Percentiles rank a stretch among this genome's conserved stretches.
Conservation (phyloP, 371 early-diverging fungal genomes). For the Mucor racemosus region DNA sequence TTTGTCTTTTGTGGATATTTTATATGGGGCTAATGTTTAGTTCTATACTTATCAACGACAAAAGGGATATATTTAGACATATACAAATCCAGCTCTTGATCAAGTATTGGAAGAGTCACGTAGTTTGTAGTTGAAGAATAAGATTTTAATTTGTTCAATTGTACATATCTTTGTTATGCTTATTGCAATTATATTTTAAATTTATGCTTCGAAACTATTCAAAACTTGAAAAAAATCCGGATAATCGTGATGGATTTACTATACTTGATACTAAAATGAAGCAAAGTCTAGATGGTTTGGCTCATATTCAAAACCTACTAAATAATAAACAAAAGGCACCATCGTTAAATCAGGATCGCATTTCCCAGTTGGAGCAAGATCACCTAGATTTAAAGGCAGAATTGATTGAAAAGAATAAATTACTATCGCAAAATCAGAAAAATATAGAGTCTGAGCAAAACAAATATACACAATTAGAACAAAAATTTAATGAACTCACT, state of each 20-base stretch:
- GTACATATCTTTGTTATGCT: background rate
- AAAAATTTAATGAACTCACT: background rate
- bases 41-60: too few species aligned
- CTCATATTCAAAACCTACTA: background rate
- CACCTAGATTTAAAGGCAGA: background rate
- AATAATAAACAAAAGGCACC: background rate
- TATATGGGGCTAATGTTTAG: background rate
- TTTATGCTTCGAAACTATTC: background rate
- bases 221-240: background rate
- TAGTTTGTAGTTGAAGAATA: background rate
- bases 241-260: background rate
- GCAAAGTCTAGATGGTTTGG: conserved; percentile 7
- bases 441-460: background rate
- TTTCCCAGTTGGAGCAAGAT: conserved; percentile 5
- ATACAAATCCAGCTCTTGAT: too few species aligned
- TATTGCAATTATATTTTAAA: background rate
- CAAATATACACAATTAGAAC: background rate
- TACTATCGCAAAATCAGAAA: background rate
- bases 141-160: background rate
- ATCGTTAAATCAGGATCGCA: background rate
- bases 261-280: conserved; percentile 9
- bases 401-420: background rate
- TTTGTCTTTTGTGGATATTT: background rate
- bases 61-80: too few species aligned
- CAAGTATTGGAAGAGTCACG: too few species aligned